phyloP scores from a whole-genome alignment of 1,284 basidiomycete genomes.

The Pseudozyma sp. region DNA sequence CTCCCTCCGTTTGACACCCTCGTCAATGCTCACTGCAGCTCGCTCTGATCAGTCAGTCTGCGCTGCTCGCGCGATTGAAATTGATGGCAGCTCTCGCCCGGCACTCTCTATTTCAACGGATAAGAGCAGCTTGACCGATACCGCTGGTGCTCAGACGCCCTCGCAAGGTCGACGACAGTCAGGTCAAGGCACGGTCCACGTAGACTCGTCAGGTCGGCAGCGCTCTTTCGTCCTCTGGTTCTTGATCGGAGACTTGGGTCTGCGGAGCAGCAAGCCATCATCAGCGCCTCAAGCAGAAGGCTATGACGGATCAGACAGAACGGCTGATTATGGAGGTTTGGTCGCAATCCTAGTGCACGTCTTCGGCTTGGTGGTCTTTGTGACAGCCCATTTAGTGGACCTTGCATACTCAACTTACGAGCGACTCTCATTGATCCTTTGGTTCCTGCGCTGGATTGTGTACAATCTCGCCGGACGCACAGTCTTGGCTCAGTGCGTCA shows the following conservation, averaged over 20 bases:
- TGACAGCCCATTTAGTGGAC: slow-evolving; percentile 62
- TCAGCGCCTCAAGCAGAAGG: not conserved
- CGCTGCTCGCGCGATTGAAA: not conserved
- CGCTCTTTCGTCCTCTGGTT: slow-evolving; percentile 59
- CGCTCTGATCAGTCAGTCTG: not conserved
- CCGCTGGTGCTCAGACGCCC: not conserved
- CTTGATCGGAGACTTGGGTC: slow-evolving; percentile 56
- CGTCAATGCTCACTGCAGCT: slow-evolving; percentile 30
- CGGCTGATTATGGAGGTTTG: slow-evolving; percentile 35
- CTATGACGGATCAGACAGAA: not conserved
- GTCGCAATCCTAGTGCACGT: slow-evolving; percentile 25
- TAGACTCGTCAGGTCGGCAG: slow-evolving; percentile 33
- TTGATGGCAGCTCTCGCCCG: not conserved
- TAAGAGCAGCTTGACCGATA: not conserved
- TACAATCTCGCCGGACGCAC: slow-evolving; percentile 63
- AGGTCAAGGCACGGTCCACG: slow-evolving; percentile 19
- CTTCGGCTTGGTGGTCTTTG: slow-evolving; percentile 59
- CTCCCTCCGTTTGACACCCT: slow-evolving; percentile 26
- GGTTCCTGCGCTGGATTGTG: slow-evolving; percentile 64
- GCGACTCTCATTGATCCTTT: slow-evolving; percentile 37
- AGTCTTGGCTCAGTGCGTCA: slow-evolving; percentile 56
- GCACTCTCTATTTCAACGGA: not conserved
- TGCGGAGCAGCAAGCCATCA: slow-evolving; percentile 20
- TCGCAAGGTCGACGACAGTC: slow-evolving; percentile 8
- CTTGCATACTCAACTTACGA: slow-evolving; percentile 50